phyloP scores from a whole-genome alignment of 768 basidiomycete genomes.

The Tulasnella sp. region DNA sequence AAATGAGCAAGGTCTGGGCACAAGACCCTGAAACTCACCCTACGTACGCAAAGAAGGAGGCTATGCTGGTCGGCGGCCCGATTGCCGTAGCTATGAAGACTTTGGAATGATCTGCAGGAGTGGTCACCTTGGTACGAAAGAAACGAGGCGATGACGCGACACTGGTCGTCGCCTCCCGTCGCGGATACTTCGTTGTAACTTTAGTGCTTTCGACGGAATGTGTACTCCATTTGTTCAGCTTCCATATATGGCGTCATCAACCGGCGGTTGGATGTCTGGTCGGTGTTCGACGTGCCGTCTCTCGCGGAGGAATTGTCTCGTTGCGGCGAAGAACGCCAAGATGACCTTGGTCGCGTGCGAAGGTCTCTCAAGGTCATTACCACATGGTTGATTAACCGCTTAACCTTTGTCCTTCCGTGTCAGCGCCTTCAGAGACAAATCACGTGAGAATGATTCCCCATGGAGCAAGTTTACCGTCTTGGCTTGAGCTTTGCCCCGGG shows the following conservation, averaged over 20 bases:
- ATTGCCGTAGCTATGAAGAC: background rate
- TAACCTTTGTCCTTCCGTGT: background rate
- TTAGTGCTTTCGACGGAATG: background rate
- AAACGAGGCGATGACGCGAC: background rate
- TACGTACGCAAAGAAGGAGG: background rate
- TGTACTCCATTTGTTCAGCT: too few species aligned
- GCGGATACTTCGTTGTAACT: background rate
- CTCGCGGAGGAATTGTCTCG: background rate
- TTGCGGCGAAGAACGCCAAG: background rate
- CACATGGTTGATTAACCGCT: background rate
- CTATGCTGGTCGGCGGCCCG: background rate
- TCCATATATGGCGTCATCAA: too few species aligned
- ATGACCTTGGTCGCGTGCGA: background rate
- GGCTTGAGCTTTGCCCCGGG: background rate
- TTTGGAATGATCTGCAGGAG: background rate
- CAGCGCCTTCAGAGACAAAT: background rate
- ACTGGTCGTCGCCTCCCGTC: background rate
- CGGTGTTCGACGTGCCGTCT: background rate
- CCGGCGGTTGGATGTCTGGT: too few species aligned
- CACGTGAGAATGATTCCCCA: background rate
- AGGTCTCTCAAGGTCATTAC: background rate
- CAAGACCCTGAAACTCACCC: background rate
- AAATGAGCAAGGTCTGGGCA: background rate
- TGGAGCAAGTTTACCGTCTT: background rate
- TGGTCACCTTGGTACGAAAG: too few species aligned